phyloP scores from a whole-genome alignment of 2,329 filamentous ascomycete species.

The Cucurbitaria berberidis region DNA sequence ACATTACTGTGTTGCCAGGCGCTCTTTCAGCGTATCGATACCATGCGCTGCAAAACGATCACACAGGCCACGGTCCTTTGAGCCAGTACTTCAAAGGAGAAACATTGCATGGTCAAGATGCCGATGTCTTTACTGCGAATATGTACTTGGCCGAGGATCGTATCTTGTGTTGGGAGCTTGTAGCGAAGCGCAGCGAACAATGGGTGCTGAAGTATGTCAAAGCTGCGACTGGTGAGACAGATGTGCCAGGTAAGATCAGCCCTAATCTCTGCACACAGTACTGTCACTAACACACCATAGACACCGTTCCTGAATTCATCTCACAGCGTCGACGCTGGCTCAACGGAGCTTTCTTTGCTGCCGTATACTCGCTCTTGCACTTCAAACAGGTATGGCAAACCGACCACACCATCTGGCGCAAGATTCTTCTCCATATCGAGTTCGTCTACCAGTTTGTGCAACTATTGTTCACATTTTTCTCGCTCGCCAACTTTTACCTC shows the following conservation, averaged over 20 bases:
- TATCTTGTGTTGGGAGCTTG: constrained; percentile 92
- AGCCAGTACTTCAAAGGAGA: constrained; percentile 99
- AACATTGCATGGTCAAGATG: constrained; percentile 92
- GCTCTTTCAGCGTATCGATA: constrained; percentile 95
- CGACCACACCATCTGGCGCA: constrained; percentile 87
- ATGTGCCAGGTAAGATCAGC: constrained; percentile 82
- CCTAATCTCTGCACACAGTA: neutral
- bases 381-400: constrained; percentile 92
- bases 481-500: constrained; percentile 97
- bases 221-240: constrained; percentile 93
- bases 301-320: constrained; percentile 93
- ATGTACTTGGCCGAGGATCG: constrained; percentile 93
- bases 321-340: constrained; percentile 96
- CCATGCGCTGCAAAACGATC: constrained; percentile 94
- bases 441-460: constrained; percentile 94
- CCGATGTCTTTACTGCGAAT: constrained; percentile 96
- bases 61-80: constrained; percentile 90
- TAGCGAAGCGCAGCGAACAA: constrained; percentile 90
- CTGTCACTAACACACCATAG: constrained; percentile 51
- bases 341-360: constrained; percentile 98
- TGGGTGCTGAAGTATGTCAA: constrained; percentile 99
- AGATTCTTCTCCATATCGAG: constrained; percentile 90
- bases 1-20: constrained; percentile 95
- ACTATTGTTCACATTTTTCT: constrained; percentile 96
- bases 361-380: constrained; percentile 95